A percentile compares a stretch with the other conserved stretches of the same genome.
Conservation (phyloP, 2,329 filamentous ascomycete species). For the Scleromitrula shiraiana region DNA sequence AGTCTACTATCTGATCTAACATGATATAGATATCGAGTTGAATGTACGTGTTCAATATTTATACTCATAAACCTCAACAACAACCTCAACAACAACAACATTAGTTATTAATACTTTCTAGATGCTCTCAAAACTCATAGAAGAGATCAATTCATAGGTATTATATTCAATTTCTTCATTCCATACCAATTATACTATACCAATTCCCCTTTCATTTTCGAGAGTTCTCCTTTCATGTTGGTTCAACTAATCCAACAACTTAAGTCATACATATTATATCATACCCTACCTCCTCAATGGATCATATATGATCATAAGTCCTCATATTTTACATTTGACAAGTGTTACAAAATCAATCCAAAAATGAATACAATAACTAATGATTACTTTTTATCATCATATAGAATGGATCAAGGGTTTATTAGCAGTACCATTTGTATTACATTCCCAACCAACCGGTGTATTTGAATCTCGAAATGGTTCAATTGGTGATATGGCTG, state of each 20-base stretch:
- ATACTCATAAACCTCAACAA: background rate
- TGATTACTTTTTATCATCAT: no score
- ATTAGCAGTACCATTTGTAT: conserved; percentile 88
- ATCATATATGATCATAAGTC: background rate
- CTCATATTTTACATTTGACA: no score
- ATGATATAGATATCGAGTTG: conserved; percentile 60
- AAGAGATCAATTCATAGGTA: conserved; percentile 80
- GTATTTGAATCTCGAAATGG: conserved; percentile 63
- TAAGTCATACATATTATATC: no score
- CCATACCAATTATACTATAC: no score
- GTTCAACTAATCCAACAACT: no score
- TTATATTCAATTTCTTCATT: conserved; percentile 14
- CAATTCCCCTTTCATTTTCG: background rate
- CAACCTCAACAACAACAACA: background rate
- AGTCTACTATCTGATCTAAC: no score
- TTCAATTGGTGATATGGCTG: conserved; percentile 63
- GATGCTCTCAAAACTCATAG: conserved; percentile 75
- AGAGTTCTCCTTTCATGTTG: background rate
- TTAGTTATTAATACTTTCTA: conserved; percentile 26
- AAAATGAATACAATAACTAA: no score
- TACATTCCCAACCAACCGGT: conserved; percentile 90
- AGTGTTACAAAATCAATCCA: no score
- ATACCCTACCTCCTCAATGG: no score
- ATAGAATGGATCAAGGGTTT: conserved; percentile 98
- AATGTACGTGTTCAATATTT: conserved; percentile 48